phyloP scores from a whole-genome alignment of 129 eudicot species.

The Erigeron canadensis region DNA sequence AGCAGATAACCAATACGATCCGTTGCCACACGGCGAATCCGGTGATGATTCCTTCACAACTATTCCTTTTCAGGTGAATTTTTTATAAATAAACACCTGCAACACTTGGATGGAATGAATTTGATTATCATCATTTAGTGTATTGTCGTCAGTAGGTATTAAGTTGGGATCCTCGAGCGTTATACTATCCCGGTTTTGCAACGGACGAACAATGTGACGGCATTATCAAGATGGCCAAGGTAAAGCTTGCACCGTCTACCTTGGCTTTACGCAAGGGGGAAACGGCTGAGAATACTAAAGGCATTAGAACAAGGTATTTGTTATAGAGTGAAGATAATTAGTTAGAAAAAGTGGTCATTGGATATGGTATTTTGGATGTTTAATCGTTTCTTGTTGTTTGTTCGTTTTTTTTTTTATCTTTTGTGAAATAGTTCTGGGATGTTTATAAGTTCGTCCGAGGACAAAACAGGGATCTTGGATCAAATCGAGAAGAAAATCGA shows the following conservation, averaged over 20 bases:
- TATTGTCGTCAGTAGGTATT: slow-evolving; percentile 44
- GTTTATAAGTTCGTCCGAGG: slow-evolving; percentile 82
- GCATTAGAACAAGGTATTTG: slow-evolving; percentile 79
- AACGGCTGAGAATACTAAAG: slow-evolving; percentile 71
- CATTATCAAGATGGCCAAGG: slow-evolving; percentile 67
- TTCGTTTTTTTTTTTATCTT: not conserved
- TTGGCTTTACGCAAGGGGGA: slow-evolving; percentile 88
- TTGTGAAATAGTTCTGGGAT: slow-evolving; percentile 73
- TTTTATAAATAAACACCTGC: no score
- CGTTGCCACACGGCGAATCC: slow-evolving; percentile 51
- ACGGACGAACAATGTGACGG: slow-evolving; percentile 63
- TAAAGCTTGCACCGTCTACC: slow-evolving; percentile 62
- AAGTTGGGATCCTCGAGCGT: slow-evolving; percentile 87
- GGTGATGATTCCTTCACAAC: slow-evolving; percentile 62
- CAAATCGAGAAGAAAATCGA: slow-evolving; percentile 79
- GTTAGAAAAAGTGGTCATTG: not conserved
- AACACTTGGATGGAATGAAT: not conserved
- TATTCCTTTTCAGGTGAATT: slow-evolving; percentile 83
- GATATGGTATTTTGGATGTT: not conserved
- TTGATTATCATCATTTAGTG: slow-evolving; percentile 3
- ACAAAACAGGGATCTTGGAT: slow-evolving; percentile 78
- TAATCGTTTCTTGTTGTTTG: not conserved
- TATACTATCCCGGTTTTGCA: slow-evolving; percentile 82
- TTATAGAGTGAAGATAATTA: no score
- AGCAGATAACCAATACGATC: slow-evolving; percentile 31